Evolutionary conservation across 371 early-diverging fungal species (phyloP), one percentile per base, ranked within the genome.

Genomic region (Mucor indicus): DNA sequence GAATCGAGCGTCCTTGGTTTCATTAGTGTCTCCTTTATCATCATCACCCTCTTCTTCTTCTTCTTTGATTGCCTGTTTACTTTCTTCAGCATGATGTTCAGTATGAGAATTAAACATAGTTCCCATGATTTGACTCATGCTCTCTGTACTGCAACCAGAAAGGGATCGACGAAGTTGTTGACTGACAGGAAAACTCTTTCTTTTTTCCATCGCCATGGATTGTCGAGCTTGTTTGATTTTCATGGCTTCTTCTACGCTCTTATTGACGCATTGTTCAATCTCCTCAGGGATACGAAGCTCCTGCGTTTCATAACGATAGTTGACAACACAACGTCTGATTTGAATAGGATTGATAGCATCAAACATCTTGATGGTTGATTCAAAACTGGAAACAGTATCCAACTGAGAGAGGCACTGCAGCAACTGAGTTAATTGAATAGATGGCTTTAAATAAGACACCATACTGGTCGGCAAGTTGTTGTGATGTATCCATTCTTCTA

Each of bases 291-390:
- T 48, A 8, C 71, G 62, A 23, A 61, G 53, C 57, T 95, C 96
- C 13, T 85, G 83, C 23, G 89, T 83, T 53, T 95, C 96, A 55
- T 91, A 95, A 24, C 86, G 77, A 60, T 95, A 95, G 22, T 72
- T 73, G 19, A 75, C 72, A 30, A 90, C 79, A n/a, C 80, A 83
- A 1, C 84, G 75, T 50, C 80, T 79, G 20, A 90, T 72, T 54
- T 92, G 92, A 25, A 83, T 53, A 4, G 79, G 62, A 44, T 87
- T 76, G 12, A 91, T 58, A 16, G 71, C 30, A 38, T 81, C 77
- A 31, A 88, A 72, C 30, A 75, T 70, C 25, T 77, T 67, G 24
- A 85, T 75, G 2, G 88, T 84, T 44, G 89, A 87, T 23, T 87
- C 64, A 65, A 86, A 90, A 29, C 71, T 82, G 5, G 66, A 61